Base-by-base conservation (phyloP, 345 rosid species). In the Linum lewisii region DNA sequence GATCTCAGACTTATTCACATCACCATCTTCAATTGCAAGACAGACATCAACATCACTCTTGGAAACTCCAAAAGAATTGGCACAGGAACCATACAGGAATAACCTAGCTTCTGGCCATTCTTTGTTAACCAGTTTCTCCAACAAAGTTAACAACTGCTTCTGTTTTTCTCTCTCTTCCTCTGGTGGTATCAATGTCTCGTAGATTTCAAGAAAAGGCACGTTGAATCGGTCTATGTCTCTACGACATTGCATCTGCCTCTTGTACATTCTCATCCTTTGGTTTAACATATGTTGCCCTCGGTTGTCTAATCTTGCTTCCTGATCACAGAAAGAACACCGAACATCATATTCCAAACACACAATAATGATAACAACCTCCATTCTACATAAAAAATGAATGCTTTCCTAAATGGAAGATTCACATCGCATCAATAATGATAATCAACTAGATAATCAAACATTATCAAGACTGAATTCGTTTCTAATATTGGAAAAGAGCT, bases 1-100 rank as follows among this genome's bases (percentile, higher is more conserved):
- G 56, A 93, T 68, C 65, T 89, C 90, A 24, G 91, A 62, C 66
- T 93, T 93, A 67, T 83, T 75, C 47, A 84, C 21, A 61, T 79
- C 77, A 8, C 58, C 64, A 71, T 81, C 86, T 44, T 72, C 67
- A 54, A 89, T 79, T 29, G 87, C 88, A 63, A 93, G 88, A 66
- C 95, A 93, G 65, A 89, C 91, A 82, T 89, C 99, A 54, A 93
- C 81, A 72, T 93, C 99, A 42, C 99, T 93, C 75, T 85, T 89
- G 38, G 85, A 77, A 67, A 87, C 85, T 59, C 95, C 97, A 77
- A 93, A 93, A 24, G 97, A 85, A 73, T 81, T 93, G 5, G 95
- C 99, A 77, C 99, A 89, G 34, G 99, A 88, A 62, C 99, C 99
- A 66, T 93, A 93, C 6, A 87, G 88, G 69, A 78, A 89, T 45